Conservation (phyloP, 495 filamentous ascomycete genomes). For the Neurospora terricola region DNA sequence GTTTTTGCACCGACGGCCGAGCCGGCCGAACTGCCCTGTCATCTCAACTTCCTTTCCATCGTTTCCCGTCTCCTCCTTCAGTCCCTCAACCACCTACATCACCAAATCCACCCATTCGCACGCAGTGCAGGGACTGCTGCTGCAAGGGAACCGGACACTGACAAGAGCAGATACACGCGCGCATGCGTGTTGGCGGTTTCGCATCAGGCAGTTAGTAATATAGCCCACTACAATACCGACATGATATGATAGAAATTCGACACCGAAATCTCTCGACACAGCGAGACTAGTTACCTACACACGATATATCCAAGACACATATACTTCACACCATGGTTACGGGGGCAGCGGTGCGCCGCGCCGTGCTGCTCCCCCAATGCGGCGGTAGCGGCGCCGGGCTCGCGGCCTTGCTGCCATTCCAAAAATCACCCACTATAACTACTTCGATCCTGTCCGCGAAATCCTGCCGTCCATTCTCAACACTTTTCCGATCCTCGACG, state of each 20-base stretch:
- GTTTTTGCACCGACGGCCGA: not conserved
- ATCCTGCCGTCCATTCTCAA: constrained; percentile 8
- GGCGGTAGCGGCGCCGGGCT: constrained; percentile 8
- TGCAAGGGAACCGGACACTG: not conserved
- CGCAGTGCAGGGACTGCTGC: not conserved
- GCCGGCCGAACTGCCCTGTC: not conserved
- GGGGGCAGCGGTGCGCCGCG: constrained; percentile 27
- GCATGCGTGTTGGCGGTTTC: not conserved
- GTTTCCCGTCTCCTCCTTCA: not conserved
- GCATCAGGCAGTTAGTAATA: not conserved
- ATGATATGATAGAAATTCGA: constrained; percentile 16
- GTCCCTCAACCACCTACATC: not conserved
- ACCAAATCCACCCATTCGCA: not conserved
- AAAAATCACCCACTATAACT: not conserved
- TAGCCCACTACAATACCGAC: not conserved
- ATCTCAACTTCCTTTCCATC: not conserved
- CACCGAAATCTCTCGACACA: constrained; percentile 8
- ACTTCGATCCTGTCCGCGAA: not conserved
- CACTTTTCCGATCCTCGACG: not conserved
- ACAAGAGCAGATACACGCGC: not conserved
- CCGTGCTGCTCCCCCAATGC: constrained; percentile 27
- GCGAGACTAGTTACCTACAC: constrained; percentile 2
- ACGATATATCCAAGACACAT: not conserved
- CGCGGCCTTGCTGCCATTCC: constrained; percentile 2
- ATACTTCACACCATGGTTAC: constrained; percentile 17